phyloP scores from a whole-genome alignment of 257 asterid genomes.

The Ilex aquifolium region DNA sequence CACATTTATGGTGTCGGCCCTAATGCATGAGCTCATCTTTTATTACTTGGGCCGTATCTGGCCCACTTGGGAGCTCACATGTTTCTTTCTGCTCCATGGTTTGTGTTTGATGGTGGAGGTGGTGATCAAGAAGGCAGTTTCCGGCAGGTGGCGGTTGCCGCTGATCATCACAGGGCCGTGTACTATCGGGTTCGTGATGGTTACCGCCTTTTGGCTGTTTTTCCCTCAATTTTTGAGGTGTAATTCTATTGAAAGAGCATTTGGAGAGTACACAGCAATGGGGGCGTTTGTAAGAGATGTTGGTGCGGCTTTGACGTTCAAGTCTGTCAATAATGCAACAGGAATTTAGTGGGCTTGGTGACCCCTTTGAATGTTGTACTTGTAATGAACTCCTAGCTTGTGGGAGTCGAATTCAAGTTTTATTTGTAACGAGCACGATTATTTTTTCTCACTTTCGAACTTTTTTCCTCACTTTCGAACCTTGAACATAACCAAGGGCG shows the following conservation, averaged over 20 bases:
- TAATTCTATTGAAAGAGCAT: slow-evolving; percentile 6
- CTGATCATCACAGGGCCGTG: slow-evolving; percentile 14
- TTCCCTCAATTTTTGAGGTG: slow-evolving; percentile 28
- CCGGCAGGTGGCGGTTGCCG: slow-evolving; percentile 17
- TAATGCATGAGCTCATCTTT: slow-evolving; percentile 36
- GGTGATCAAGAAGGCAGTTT: slow-evolving; percentile 16
- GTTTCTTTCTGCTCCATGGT: slow-evolving; percentile 37
- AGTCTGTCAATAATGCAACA: background rate
- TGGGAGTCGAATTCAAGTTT: no score
- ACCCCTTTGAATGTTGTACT: no score
- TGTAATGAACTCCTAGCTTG: no score
- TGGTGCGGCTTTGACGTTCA: background rate
- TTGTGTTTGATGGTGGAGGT: slow-evolving; percentile 28
- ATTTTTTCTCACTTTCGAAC: no score
- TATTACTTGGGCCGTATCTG: slow-evolving; percentile 29
- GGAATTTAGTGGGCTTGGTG: no score
- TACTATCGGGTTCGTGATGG: slow-evolving; percentile 20
- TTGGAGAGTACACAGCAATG: slow-evolving; percentile 20
- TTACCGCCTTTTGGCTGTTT: slow-evolving; percentile 28
- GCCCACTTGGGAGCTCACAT: slow-evolving; percentile 33
- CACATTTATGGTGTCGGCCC: slow-evolving; percentile 25
- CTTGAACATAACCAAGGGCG: no score
- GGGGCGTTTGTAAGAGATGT: slow-evolving; percentile 22
- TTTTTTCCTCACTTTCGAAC: no score
- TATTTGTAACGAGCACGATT: no score